phyloP scores from a whole-genome alignment of 2,329 filamentous ascomycete species.

The Colletotrichum lentis region DNA sequence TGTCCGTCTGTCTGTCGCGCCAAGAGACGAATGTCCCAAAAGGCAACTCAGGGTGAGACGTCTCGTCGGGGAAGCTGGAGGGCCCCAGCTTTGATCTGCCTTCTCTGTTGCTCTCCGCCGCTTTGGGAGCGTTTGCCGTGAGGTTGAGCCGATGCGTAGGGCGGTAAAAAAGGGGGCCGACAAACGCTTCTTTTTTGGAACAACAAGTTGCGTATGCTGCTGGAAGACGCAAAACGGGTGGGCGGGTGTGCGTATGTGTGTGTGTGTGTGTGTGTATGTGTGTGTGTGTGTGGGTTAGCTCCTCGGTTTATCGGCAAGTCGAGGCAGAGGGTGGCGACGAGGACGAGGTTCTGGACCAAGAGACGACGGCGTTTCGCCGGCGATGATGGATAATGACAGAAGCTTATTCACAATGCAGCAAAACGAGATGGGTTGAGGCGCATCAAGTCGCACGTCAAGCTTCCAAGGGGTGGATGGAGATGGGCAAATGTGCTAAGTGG shows the following conservation, averaged over 20 bases:
- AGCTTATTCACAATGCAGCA: conserved; percentile 29
- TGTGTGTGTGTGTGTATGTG: no score
- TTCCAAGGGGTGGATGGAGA: conserved; percentile 32
- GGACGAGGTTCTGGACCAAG: conserved; percentile 1
- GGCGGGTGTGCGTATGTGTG: neutral
- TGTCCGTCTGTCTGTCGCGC: conserved; percentile 30
- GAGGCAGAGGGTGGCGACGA: neutral
- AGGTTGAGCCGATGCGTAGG: neutral
- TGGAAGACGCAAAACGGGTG: conserved; percentile 24
- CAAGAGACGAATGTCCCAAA: conserved; percentile 17
- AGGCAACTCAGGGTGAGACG: conserved; percentile 31
- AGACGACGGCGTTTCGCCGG: conserved; percentile 26
- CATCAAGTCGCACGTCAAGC: conserved; percentile 36
- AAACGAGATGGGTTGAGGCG: conserved; percentile 27
- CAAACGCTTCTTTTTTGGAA: conserved; percentile 23
- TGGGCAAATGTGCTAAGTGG: conserved; percentile 4
- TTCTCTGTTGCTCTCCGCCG: no score
- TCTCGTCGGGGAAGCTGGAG: conserved; percentile 18
- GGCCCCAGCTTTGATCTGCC: conserved; percentile 12
- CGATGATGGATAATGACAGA: conserved; percentile 26
- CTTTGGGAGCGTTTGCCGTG: conserved; percentile 1
- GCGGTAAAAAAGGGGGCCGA: neutral
- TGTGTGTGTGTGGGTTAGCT: conserved; percentile 33
- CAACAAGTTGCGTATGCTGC: conserved; percentile 19
- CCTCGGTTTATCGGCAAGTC: conserved; percentile 13